Conservation (phyloP, 768 basidiomycete species). For the Mycena galopus region DNA sequence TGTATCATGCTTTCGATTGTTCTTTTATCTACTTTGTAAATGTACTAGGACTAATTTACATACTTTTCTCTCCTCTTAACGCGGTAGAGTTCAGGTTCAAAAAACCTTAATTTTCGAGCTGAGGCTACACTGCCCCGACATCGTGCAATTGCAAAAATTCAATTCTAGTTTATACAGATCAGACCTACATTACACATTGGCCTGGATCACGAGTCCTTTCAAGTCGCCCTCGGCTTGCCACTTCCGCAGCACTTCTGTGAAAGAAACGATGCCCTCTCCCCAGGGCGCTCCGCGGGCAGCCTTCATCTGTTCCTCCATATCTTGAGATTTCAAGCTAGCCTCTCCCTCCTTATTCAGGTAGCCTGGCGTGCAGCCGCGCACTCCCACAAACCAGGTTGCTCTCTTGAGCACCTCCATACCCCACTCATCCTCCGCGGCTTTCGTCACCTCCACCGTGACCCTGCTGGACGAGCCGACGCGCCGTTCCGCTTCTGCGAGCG, state of each 20-base stretch:
- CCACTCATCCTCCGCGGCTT: slow-evolving; percentile 23
- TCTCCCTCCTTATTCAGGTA: slow-evolving; percentile 25
- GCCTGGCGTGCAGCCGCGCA: slow-evolving; percentile 27
- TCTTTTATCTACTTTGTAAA: slow-evolving; percentile 20
- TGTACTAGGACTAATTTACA: slow-evolving; percentile 10
- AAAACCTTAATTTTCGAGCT: too few species aligned
- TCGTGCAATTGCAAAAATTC: too few species aligned
- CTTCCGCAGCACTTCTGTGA: background rate
- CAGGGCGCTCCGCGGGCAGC: slow-evolving; percentile 15
- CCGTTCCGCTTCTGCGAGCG: slow-evolving; percentile 8
- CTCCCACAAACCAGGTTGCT: slow-evolving; percentile 12
- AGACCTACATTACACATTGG: background rate
- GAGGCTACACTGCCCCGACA: too few species aligned
- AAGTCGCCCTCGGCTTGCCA: slow-evolving; percentile 21
- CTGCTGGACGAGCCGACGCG: background rate
- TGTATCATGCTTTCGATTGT: slow-evolving; percentile 16
- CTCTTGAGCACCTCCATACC: slow-evolving; percentile 4
- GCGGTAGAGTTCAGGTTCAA: too few species aligned
- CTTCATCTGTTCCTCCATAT: slow-evolving; percentile 16
- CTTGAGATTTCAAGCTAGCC: background rate
- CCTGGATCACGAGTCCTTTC: slow-evolving; percentile 9
- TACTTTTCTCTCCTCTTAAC: background rate
- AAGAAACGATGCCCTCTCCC: slow-evolving; percentile 21
- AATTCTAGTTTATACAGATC: background rate
- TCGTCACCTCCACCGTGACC: slow-evolving; percentile 19